Conservation (phyloP, 192 early-diverging fungal species). For the Haplosporangium gracile region DNA sequence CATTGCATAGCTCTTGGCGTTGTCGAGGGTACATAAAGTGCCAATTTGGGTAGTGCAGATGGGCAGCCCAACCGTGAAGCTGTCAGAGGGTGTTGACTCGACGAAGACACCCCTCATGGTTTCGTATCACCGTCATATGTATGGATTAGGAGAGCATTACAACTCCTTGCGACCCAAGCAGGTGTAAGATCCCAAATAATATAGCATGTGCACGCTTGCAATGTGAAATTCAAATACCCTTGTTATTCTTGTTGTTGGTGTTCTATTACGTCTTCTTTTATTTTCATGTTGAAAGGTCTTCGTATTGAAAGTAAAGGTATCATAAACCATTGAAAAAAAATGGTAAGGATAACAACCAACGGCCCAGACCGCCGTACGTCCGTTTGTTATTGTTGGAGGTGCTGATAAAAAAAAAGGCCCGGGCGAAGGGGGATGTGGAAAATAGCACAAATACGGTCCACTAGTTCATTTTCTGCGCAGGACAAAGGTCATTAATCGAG, state of each 20-base stretch:
- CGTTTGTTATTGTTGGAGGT: neutral
- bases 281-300: neutral
- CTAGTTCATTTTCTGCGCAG: too few relatives aligned
- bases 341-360: neutral
- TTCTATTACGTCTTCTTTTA: too few relatives aligned
- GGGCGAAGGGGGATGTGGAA: too few relatives aligned
- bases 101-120: conserved; percentile 75
- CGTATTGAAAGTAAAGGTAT: neutral
- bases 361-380: neutral
- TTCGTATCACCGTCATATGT: conserved; percentile 91
- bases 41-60: conserved; percentile 92
- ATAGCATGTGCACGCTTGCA: too few relatives aligned
- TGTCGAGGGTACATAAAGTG: conserved; percentile 78
- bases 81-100: conserved; percentile 80
- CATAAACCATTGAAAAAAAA: neutral
- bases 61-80: conserved; percentile 79
- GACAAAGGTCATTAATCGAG: too few relatives aligned
- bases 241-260: too few relatives aligned
- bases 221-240: too few relatives aligned
- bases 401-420: too few relatives aligned
- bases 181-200: neutral
- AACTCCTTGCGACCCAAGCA: conserved; percentile 72
- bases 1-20: conserved; percentile 76
- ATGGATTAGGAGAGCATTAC: conserved; percentile 97
- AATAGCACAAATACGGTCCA: too few relatives aligned